A percentile compares a stretch with the other conserved stretches of the same genome.
phyloP scores from a whole-genome alignment of 2,329 filamentous ascomycete species.

The Neobulgaria alba region DNA sequence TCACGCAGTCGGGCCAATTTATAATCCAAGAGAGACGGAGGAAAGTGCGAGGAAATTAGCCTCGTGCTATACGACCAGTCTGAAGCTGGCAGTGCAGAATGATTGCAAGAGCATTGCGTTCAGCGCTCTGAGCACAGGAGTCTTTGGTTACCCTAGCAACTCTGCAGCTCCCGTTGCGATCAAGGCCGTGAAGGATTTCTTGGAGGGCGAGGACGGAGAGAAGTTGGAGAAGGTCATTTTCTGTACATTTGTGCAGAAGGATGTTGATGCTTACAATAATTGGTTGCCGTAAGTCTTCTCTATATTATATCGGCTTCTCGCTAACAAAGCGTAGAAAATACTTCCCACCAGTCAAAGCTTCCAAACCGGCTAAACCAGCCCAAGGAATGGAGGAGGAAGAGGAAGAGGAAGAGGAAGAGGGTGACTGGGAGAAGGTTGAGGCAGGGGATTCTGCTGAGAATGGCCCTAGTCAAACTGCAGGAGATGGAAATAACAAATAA shows the following conservation, averaged over 20 bases:
- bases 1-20: slow-evolving; percentile 84
- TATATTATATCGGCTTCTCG: not conserved
- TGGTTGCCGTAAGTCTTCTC: slow-evolving; percentile 59
- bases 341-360: slow-evolving; percentile 38
- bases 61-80: slow-evolving; percentile 60
- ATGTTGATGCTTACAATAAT: slow-evolving; percentile 62
- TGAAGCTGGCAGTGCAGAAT: slow-evolving; percentile 63
- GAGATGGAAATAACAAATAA: slow-evolving; percentile 10
- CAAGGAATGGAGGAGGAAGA: slow-evolving; percentile 19
- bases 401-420: slow-evolving; percentile 18
- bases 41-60: slow-evolving; percentile 40
- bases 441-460: slow-evolving; percentile 21
- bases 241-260: slow-evolving; percentile 73
- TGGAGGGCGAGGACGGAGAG: slow-evolving; percentile 37
- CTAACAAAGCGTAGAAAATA: slow-evolving; percentile 31
- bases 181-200: slow-evolving; percentile 45
- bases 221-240: slow-evolving; percentile 71
- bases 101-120: slow-evolving; percentile 70
- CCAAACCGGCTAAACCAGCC: no score
- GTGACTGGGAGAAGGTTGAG: slow-evolving; percentile 18
- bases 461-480: slow-evolving; percentile 11
- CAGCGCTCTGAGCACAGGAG: slow-evolving; percentile 73
- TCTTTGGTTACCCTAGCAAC: slow-evolving; percentile 76
- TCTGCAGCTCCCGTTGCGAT: slow-evolving; percentile 68
- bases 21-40: slow-evolving; percentile 36